Evolutionary conservation across 306 rosid genomes (phyloP).

Genomic region (Phaseolus lunatus): DNA sequence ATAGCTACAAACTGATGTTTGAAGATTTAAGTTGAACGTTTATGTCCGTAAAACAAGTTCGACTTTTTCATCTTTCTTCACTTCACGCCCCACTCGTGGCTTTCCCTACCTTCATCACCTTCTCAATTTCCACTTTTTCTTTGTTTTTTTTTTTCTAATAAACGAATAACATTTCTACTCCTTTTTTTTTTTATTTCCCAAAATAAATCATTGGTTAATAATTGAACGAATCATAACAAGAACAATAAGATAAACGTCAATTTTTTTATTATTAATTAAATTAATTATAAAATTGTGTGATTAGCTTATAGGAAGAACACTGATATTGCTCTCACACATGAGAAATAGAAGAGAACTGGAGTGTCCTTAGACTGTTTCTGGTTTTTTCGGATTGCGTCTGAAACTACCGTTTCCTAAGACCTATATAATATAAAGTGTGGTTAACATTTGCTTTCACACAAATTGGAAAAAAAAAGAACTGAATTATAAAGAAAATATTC

Average conservation of each 20-base stretch:
- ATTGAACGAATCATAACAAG: neutral
- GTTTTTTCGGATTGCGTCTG: neutral
- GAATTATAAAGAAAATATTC: neutral
- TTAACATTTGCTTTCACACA: neutral
- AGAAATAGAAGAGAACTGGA: neutral
- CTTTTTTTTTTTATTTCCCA: neutral
- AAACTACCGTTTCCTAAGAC: neutral
- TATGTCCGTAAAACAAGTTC: constrained; percentile 45
- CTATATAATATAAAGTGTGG: neutral
- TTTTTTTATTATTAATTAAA: neutral
- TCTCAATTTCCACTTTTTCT: neutral
- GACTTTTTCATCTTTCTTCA: constrained; percentile 22
- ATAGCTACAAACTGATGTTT: constrained; percentile 21
- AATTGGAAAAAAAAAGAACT: neutral
- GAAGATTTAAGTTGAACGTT: constrained; percentile 29
- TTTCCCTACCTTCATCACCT: neutral
- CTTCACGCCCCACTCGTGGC: constrained; percentile 22
- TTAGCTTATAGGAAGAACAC: neutral
- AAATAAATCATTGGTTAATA: neutral
- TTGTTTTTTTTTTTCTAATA: neutral
- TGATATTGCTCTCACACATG: neutral
- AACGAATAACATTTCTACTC: neutral
- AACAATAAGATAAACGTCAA: too few relatives aligned
- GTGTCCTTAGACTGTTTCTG: neutral
- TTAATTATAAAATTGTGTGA: neutral